phyloP scores from a whole-genome alignment of 1,284 basidiomycete genomes.

The Ganoderma sp. region DNA sequence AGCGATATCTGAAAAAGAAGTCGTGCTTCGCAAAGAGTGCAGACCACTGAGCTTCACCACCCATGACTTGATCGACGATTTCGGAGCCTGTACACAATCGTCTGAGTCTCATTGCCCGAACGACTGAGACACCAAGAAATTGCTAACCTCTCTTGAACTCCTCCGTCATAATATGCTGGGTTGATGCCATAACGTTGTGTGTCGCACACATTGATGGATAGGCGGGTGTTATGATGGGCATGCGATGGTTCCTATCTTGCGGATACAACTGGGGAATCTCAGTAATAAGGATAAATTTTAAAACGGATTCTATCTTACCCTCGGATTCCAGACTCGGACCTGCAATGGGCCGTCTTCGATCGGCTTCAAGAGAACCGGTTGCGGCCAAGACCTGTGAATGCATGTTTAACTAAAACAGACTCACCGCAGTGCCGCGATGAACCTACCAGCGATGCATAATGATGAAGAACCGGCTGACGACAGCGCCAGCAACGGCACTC shows the following conservation, averaged over 20 bases:
- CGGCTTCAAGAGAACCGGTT: conserved; percentile 94
- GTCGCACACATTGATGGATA: conserved; percentile 99
- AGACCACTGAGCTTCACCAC: conserved; percentile 84
- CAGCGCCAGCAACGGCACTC: conserved; percentile 90
- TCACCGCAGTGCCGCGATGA: neutral
- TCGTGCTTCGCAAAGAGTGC: conserved; percentile 94
- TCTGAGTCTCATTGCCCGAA: neutral
- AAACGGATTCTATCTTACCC: conserved; percentile 52
- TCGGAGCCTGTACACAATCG: conserved; percentile 68
- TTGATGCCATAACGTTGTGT: conserved; percentile 96
- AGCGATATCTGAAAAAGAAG: conserved; percentile 96
- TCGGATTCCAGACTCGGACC: conserved; percentile 98
- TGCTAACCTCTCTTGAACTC: conserved; percentile 89
- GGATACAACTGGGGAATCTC: conserved; percentile 76
- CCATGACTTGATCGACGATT: conserved; percentile 91
- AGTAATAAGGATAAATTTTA: neutral
- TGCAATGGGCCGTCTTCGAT: conserved; percentile 95
- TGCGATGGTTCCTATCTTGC: conserved; percentile 90
- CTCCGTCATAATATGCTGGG: conserved; percentile 95
- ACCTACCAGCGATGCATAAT: conserved; percentile 94
- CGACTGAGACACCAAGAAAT: conserved; percentile 9
- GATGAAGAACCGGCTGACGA: conserved; percentile 96
- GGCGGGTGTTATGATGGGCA: conserved; percentile 99
- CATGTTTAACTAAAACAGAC: neutral
- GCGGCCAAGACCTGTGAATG: conserved; percentile 88